A percentile compares a stretch with the other conserved stretches of the same genome.
Evolutionary conservation across 2,329 filamentous ascomycete species (phyloP).

Genomic region (Ceratocystis ficicola): DNA sequence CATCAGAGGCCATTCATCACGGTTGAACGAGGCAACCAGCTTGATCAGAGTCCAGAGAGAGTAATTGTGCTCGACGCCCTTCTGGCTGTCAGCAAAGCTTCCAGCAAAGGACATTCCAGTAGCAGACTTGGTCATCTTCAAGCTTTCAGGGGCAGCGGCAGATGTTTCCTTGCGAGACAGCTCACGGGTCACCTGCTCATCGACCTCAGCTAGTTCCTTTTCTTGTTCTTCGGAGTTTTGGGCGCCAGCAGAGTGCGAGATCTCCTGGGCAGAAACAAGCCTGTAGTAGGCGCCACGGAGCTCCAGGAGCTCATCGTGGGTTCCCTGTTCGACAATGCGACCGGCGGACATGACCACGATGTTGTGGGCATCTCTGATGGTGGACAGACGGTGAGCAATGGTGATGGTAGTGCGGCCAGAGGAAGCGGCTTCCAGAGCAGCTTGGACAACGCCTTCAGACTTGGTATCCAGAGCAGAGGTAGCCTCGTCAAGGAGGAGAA

Average conservation of each 20-base stretch:
- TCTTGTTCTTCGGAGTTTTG: constrained; percentile 41
- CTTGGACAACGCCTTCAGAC: constrained; percentile 87
- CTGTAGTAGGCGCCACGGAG: constrained; percentile 63
- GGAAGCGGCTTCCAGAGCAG: constrained; percentile 74
- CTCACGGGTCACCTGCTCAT: constrained; percentile 34
- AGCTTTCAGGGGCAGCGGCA: constrained; percentile 48
- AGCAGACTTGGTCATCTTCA: constrained; percentile 48
- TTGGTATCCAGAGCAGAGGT: constrained; percentile 90
- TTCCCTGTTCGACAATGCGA: constrained; percentile 83
- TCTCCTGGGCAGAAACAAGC: constrained; percentile 79
- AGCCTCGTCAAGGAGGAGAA: constrained; percentile 87
- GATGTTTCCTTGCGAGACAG: constrained; percentile 33
- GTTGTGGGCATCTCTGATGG: constrained; percentile 86
- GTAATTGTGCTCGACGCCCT: constrained; percentile 42
- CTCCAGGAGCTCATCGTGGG: constrained; percentile 66
- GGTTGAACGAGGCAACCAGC: constrained; percentile 71
- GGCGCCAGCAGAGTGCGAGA: constrained; percentile 41
- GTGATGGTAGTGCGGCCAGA: constrained; percentile 86
- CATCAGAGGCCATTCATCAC: constrained; percentile 59
- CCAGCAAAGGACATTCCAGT: constrained; percentile 60
- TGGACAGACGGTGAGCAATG: constrained; percentile 89
- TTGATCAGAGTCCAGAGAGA: constrained; percentile 64
- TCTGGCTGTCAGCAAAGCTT: constrained; percentile 37
- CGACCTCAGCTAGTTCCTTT: constrained; percentile 27
- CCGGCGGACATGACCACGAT: constrained; percentile 88